phyloP scores from a whole-genome alignment of 495 filamentous ascomycete species.

The Xylaria intraflava region DNA sequence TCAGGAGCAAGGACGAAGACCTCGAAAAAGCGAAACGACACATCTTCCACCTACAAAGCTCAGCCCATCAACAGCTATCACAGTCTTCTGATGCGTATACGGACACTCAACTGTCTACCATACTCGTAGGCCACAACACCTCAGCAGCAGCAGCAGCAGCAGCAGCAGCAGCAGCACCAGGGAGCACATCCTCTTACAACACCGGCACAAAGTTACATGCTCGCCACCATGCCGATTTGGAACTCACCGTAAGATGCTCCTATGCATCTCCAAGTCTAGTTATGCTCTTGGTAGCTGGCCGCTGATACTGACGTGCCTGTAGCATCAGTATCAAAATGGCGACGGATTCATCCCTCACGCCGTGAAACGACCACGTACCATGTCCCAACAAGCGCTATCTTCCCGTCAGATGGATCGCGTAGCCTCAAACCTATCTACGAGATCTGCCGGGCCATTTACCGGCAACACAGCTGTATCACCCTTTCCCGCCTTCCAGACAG shows the following conservation, averaged over 20 bases:
- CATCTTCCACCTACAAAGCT: conserved; percentile 25
- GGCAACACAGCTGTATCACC: conserved; percentile 20
- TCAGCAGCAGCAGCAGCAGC: no score
- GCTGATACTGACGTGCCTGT: conserved; percentile 19
- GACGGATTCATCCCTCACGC: conserved; percentile 17
- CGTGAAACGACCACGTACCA: conserved; percentile 27
- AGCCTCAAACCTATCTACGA: conserved; percentile 24
- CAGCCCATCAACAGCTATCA: conserved; percentile 26
- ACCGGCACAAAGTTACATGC: conserved; percentile 18
- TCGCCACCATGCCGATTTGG: conserved; percentile 19
- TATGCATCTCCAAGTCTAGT: not conserved
- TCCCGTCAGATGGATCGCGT: conserved; percentile 28
- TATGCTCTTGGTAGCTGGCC: not conserved
- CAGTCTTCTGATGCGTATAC: conserved; percentile 17
- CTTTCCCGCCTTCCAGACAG: conserved; percentile 11
- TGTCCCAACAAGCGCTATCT: conserved; percentile 24
- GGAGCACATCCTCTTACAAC: conserved; percentile 30
- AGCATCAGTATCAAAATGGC: conserved; percentile 17
- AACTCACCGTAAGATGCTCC: conserved; percentile 21
- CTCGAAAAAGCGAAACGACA: conserved; percentile 25
- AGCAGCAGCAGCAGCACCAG: conserved; percentile 24
- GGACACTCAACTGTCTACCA: conserved; percentile 27
- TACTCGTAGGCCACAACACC: conserved; percentile 12
- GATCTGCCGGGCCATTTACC: conserved; percentile 26
- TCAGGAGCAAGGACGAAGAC: conserved; percentile 24